A percentile compares a stretch with the other conserved stretches of the same genome.
phyloP scores from a whole-genome alignment of 75 land plant genomes.

The Larix kaempferi region DNA sequence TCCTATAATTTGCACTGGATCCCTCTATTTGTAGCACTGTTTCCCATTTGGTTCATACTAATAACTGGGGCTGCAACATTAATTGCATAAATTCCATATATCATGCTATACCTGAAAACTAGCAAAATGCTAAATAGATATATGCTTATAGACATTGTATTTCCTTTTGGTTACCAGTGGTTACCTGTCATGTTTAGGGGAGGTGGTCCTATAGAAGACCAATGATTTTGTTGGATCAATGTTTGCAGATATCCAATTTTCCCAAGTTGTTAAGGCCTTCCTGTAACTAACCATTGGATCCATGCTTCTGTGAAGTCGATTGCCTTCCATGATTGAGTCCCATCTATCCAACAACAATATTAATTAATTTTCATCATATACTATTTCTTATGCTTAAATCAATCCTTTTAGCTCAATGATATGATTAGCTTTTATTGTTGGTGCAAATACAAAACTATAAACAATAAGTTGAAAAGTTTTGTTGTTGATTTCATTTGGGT shows the following conservation, averaged over 20 bases:
- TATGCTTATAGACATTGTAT: not conserved
- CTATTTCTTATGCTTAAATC: too few species aligned
- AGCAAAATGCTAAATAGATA: not conserved
- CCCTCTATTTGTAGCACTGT: not conserved
- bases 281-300: conserved; percentile 24
- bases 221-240: not conserved
- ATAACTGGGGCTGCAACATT: too few species aligned
- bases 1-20: not conserved
- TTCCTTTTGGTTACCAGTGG: too few species aligned
- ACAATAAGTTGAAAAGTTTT: not conserved
- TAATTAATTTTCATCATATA: not conserved
- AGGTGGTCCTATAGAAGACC: conserved; percentile 20
- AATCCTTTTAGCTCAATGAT: not conserved
- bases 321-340: not conserved
- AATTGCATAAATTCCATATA: too few species aligned
- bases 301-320: not conserved
- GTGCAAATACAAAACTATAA: not conserved
- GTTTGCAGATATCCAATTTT: conserved; percentile 10
- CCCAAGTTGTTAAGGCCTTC: conserved; percentile 24
- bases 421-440: not conserved
- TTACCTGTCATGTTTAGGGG: conserved; percentile 20
- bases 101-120: not conserved
- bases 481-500: too few species aligned
- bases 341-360: not conserved
- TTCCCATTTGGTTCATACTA: not conserved